phyloP scores from a whole-genome alignment of 2,329 filamentous ascomycete genomes.

The Sporothrix euskadiensis region DNA sequence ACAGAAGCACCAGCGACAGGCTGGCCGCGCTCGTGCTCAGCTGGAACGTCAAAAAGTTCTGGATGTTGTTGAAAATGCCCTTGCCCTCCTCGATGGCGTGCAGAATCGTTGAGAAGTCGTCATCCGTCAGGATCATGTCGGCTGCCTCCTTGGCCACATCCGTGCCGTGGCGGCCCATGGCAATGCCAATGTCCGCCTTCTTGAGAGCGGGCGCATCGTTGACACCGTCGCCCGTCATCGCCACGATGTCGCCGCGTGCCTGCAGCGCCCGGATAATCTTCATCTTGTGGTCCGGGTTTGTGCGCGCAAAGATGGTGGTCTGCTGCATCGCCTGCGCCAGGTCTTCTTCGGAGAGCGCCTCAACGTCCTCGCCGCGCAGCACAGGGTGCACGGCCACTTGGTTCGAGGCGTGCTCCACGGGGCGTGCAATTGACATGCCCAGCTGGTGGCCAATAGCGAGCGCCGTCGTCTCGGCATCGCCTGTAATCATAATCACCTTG shows the following conservation, averaged over 20 bases:
- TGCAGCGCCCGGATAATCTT: conserved; percentile 94
- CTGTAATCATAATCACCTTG: conserved; percentile 98
- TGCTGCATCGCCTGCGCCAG: conserved; percentile 81
- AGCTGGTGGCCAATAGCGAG: conserved; percentile 90
- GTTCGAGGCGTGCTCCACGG: conserved; percentile 53
- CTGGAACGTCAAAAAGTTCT: conserved; percentile 98
- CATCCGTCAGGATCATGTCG: conserved; percentile 90
- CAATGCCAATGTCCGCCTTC: conserved; percentile 95
- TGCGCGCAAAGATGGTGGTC: conserved; percentile 93
- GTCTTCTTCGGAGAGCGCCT: conserved; percentile 83
- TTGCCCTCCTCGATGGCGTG: conserved; percentile 98
- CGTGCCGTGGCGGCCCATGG: conserved; percentile 92
- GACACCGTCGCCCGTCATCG: conserved; percentile 98
- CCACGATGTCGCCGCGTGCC: conserved; percentile 90
- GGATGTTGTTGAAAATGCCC: conserved; percentile 99
- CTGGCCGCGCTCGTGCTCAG: conserved; percentile 95
- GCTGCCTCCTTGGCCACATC: conserved; percentile 95
- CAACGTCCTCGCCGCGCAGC: conserved; percentile 86
- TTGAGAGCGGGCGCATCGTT: conserved; percentile 97
- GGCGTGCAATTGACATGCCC: conserved; percentile 78
- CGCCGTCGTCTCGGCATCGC: conserved; percentile 92
- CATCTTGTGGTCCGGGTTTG: conserved; percentile 95
- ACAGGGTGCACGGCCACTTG: conserved; percentile 68
- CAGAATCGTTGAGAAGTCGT: conserved; percentile 88
- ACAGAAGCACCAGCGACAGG: conserved; percentile 85